phyloP scores from a whole-genome alignment of 768 basidiomycete genomes.

The Royoungia palumana region DNA sequence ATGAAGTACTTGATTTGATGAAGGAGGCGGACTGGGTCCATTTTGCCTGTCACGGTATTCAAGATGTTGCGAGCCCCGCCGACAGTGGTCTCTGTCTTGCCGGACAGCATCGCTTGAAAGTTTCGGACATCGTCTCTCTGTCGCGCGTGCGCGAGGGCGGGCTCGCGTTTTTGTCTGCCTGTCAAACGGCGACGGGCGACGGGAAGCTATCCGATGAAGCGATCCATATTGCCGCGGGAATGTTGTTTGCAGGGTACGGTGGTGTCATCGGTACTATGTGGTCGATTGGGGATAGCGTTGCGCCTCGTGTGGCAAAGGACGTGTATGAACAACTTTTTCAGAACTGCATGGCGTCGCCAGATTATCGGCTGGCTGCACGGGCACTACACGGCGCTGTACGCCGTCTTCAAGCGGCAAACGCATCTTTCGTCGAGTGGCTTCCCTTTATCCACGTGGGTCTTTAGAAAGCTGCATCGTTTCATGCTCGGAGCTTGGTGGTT shows the following conservation, averaged over 20 bases:
- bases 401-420: not conserved
- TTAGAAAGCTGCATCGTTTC: too few relatives aligned
- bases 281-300: conserved; percentile 38
- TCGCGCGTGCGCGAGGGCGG: conserved; percentile 15
- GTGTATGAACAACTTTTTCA: conserved; percentile 25
- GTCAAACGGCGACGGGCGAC: conserved; percentile 40
- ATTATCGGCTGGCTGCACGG: not conserved
- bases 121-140: conserved; percentile 2
- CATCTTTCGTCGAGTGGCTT: not conserved
- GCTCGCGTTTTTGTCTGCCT: conserved; percentile 47
- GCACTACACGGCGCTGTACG: not conserved
- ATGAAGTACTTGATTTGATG: conserved; percentile 3
- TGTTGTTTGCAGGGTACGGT: conserved; percentile 30
- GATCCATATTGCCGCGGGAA: conserved; percentile 41
- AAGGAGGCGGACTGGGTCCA: conserved; percentile 16
- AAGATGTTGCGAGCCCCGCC: conserved; percentile 8
- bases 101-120: not conserved
- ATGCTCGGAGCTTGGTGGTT: too few relatives aligned
- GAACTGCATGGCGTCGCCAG: not conserved
- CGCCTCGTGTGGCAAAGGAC: conserved; percentile 28
- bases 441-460: not conserved
- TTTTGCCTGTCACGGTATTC: conserved; percentile 31
- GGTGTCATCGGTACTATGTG: conserved; percentile 43
- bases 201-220: conserved; percentile 34
- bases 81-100: conserved; percentile 24